Evolutionary conservation across 768 basidiomycete genomes (phyloP), one percentile per base, ranked within the genome.

Genomic region (Gymnopilus junonius): DNA sequence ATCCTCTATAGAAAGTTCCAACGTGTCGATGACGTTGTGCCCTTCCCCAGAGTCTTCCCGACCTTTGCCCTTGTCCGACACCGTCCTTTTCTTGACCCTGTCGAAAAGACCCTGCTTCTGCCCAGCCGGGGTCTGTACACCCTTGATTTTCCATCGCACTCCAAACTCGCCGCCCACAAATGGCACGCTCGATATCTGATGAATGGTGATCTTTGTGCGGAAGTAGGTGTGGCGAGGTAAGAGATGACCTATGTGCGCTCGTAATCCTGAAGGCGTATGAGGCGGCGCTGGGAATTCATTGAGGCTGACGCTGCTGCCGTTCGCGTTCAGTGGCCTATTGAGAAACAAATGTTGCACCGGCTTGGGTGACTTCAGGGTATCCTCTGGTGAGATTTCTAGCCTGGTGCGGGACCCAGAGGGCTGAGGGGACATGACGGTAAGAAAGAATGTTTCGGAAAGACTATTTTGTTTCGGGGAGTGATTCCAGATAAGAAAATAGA

Each of bases 71-170:
- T 72, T 74, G 39, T 72, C 69, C 32, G 58, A 48, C 63, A 46
- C 23, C 29, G 50, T 32, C 64, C 67, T 57, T 62, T 61, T 67
- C 53, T 73, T 73, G 39, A 75, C 69, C 23, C 74, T 67, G 10
- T 70, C 71, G 46, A 83, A 69, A 32, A 87, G 67, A 3, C 85
- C 82, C 29, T 51, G 48, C 27, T 51, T 51, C 20, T 76, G 64
- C 14, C 75, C 73, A 2, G 81, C 71, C 1, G 73, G 63, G 8
- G 66, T 65, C 37, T 79, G 75, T 2, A 80, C 80, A 65, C 86
- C 82, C 78, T 87, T 90, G 75, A 92, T 85, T 74, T 86, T 88
- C 90, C 92, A 92, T 21, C 82, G 79, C 5, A 89, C 83, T 20
- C 80, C 86, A 70, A 92, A 92, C 69, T 90, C 83, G 65, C 91